Conservation (phyloP, 257 asterid species). For the Penstemon newberryi region DNA sequence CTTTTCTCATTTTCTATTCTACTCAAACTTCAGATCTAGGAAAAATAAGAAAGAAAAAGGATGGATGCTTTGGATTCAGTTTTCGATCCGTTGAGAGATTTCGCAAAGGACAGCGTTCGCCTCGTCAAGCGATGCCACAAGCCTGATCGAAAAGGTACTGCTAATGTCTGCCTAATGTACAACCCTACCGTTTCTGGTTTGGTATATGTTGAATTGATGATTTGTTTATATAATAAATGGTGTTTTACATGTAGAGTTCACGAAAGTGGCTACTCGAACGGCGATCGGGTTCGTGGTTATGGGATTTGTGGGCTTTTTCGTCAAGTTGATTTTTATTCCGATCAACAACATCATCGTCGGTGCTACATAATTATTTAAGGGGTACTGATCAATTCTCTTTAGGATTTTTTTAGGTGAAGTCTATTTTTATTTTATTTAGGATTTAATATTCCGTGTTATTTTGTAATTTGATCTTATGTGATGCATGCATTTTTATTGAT, state of each 20-base stretch:
- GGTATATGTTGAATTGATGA: neutral
- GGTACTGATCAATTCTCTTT: too few relatives aligned
- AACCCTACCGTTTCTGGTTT: neutral
- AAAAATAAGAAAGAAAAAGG: too few relatives aligned
- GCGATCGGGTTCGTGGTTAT: slow-evolving; percentile 51
- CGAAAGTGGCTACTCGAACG: slow-evolving; percentile 48
- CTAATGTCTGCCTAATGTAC: neutral
- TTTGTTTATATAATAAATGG: neutral
- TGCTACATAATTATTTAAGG: slow-evolving; percentile 22
- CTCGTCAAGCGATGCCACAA: slow-evolving; percentile 48
- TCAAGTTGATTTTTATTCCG: slow-evolving; percentile 45
- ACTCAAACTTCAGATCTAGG: too few relatives aligned
- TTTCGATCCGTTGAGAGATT: slow-evolving; percentile 45
- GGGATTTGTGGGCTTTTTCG: slow-evolving; percentile 52
- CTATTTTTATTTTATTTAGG: too few relatives aligned
- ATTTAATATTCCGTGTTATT: too few relatives aligned
- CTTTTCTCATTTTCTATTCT: too few relatives aligned
- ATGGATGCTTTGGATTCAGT: slow-evolving; percentile 49
- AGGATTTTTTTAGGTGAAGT: too few relatives aligned
- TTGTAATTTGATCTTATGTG: too few relatives aligned
- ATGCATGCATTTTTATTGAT: too few relatives aligned
- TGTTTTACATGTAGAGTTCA: slow-evolving; percentile 32
- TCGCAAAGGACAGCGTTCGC: slow-evolving; percentile 47
- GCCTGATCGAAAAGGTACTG: slow-evolving; percentile 50
- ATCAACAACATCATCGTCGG: slow-evolving; percentile 49